Conservation (phyloP, 352 stramenopile species). For the Globisporangium lucens region DNA sequence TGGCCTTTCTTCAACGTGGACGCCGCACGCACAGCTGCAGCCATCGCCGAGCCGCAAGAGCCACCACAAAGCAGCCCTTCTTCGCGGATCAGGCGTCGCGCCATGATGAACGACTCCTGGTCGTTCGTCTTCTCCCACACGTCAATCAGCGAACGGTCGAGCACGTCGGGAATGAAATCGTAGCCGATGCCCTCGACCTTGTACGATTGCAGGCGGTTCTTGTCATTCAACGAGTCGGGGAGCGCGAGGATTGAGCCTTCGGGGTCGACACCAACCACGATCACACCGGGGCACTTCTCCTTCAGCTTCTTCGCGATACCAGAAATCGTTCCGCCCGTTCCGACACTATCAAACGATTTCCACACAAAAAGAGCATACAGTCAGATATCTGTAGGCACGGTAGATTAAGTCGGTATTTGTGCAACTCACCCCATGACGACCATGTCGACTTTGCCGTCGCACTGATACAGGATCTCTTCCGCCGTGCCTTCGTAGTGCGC, state of each 20-base stretch:
- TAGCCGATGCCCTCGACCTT: slow-evolving; percentile 97
- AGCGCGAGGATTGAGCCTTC: slow-evolving; percentile 93
- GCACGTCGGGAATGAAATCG: slow-evolving; percentile 96
- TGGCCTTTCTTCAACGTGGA: slow-evolving; percentile 86
- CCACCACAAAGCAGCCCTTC: slow-evolving; percentile 95
- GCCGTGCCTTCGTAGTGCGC: slow-evolving; percentile 96
- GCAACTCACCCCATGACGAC: slow-evolving; percentile 78
- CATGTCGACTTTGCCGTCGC: slow-evolving; percentile 93
- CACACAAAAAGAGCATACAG: background rate
- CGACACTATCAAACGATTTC: slow-evolving; percentile 34
- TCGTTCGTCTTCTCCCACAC: slow-evolving; percentile 94
- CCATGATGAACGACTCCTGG: slow-evolving; percentile 92
- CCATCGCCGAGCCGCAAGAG: slow-evolving; percentile 90
- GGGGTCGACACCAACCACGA: slow-evolving; percentile 89
- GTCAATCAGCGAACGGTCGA: slow-evolving; percentile 93
- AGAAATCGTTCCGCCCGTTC: slow-evolving; percentile 95
- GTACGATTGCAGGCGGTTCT: slow-evolving; percentile 88
- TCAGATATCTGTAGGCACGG: background rate
- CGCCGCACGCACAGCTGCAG: slow-evolving; percentile 82
- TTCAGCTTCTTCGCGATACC: slow-evolving; percentile 94
- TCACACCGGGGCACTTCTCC: slow-evolving; percentile 82
- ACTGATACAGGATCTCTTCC: slow-evolving; percentile 93
- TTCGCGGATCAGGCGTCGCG: slow-evolving; percentile 92
- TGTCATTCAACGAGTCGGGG: slow-evolving; percentile 92
- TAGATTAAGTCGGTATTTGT: background rate